Conservation (phyloP, 2,329 filamentous ascomycete species). For the Fusarium sp. region DNA sequence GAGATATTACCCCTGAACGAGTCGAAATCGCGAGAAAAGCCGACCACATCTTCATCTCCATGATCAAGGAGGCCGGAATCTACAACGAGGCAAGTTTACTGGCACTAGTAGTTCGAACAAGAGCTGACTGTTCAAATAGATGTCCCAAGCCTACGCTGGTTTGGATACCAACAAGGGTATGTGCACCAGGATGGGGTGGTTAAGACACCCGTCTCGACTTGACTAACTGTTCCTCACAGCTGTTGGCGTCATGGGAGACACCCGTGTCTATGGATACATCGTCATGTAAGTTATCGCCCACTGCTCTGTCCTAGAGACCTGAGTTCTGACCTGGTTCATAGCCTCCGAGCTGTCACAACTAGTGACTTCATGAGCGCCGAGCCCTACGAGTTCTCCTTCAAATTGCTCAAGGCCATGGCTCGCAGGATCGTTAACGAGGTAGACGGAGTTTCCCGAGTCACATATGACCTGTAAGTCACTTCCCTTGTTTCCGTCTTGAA, state of each 20-base stretch:
- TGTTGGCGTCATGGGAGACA: constrained; percentile 29
- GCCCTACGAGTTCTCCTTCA: constrained; percentile 61
- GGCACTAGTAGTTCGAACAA: not conserved
- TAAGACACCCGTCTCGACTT: not conserved
- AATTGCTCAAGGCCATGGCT: constrained; percentile 65
- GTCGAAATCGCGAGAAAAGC: constrained; percentile 82
- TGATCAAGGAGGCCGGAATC: constrained; percentile 78
- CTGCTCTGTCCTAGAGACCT: not conserved
- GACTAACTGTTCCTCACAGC: constrained; percentile 56
- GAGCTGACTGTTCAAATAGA: not conserved
- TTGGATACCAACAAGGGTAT: not conserved
- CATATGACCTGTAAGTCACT: constrained; percentile 66
- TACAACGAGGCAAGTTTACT: constrained; percentile 61
- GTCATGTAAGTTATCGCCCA: constrained; percentile 12
- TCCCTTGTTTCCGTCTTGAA: not conserved
- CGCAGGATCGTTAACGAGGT: constrained; percentile 65
- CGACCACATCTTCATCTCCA: constrained; percentile 81
- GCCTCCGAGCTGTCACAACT: constrained; percentile 48
- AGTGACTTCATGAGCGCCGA: constrained; percentile 76
- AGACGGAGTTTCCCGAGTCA: constrained; percentile 76
- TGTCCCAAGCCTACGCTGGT: not conserved
- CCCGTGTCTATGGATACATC: constrained; percentile 40
- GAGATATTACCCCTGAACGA: constrained; percentile 83
- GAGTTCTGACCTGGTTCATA: not conserved
- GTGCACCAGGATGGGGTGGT: not conserved